Conservation (phyloP, 352 stramenopile genomes). For the Globisporangium nagaii region DNA sequence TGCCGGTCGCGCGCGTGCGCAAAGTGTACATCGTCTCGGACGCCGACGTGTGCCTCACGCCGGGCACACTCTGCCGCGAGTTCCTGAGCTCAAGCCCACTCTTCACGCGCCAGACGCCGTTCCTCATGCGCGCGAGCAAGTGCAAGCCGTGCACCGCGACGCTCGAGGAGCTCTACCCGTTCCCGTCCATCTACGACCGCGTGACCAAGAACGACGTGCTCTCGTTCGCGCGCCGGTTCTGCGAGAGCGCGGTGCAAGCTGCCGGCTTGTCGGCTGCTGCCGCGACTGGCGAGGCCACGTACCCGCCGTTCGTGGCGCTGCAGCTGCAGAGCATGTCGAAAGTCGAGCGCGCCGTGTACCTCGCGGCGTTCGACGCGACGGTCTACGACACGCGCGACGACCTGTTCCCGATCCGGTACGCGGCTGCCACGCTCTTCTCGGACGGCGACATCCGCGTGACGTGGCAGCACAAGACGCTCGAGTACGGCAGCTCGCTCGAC, state of each 20-base stretch:
- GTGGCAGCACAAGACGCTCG: conserved; percentile 60
- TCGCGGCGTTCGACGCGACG: conserved; percentile 29
- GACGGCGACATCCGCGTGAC: conserved; percentile 44
- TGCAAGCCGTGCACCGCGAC: conserved; percentile 51
- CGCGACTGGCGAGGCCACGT: neutral
- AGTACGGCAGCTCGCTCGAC: conserved; percentile 61
- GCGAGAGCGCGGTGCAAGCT: neutral
- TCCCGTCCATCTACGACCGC: conserved; percentile 76
- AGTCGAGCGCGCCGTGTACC: conserved; percentile 29
- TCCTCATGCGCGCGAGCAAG: conserved; percentile 52
- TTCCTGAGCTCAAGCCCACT: conserved; percentile 76
- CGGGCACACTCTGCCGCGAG: conserved; percentile 84
- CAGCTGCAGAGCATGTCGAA: conserved; percentile 21
- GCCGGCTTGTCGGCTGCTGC: neutral
- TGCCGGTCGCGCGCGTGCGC: conserved; percentile 37
- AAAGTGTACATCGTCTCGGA: conserved; percentile 87
- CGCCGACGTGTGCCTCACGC: conserved; percentile 66
- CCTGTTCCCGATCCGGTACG: conserved; percentile 79
- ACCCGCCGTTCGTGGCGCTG: conserved; percentile 22
- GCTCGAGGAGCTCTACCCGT: conserved; percentile 75
- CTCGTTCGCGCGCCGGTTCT: conserved; percentile 31
- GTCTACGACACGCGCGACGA: conserved; percentile 37
- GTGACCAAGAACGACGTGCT: conserved; percentile 46
- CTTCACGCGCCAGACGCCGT: conserved; percentile 44
- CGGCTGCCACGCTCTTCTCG: conserved; percentile 67